Evolutionary conservation across 1,139 yeast genomes (phyloP), one percentile per base, ranked within the genome.

Genomic region (Taphrina confusa): DNA sequence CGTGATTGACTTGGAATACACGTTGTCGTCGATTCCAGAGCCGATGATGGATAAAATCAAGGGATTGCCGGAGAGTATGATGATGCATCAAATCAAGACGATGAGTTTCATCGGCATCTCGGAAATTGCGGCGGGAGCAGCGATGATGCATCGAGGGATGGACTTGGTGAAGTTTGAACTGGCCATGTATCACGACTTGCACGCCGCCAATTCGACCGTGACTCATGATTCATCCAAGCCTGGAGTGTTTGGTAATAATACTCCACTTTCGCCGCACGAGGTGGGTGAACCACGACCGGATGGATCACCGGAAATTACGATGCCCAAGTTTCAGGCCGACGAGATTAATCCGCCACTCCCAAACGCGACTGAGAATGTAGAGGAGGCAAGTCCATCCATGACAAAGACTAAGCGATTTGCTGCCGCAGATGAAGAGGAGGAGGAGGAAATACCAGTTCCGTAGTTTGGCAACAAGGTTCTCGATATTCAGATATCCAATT

Each of bases 131-230:
- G 47, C 47, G 1, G 47, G 47, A 4, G 47, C 47, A 2, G 31
- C 33, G 14, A 23, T 42, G 31, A 42, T 42, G 47, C 47, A 42
- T 42, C 47, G 47, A 1, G 47, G 47, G 1, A 42, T 42, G 31
- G 3, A 42, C 4, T 14, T 42, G 33, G n/a, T 42, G 47, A 30
- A 14, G 4, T n/a, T 27, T 18, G 47, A 42, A 23, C 11, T 42
- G 47, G 31, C 30, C 31, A 2, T 42, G 16, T 25, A 25, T 20
- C 47, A 25, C 14, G 47, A 11, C 47, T 14, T 25, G 4, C 31
- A 23, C 16, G 31, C 9, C 9, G 12, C 47, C 3, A 42, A 42
- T 27, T 6, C 37, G n/a, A 33, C 37, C 37, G 37, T n/a, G 25
- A 6, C 42, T 9, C 25, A 16, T 11, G 11, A 5, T 9, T n/a